These are phyloP conservation scores for Xylaria hypoxylon DNA, from an alignment of 2,329 filamentous ascomycete genomes.

Conservation along the genomic window DNA sequence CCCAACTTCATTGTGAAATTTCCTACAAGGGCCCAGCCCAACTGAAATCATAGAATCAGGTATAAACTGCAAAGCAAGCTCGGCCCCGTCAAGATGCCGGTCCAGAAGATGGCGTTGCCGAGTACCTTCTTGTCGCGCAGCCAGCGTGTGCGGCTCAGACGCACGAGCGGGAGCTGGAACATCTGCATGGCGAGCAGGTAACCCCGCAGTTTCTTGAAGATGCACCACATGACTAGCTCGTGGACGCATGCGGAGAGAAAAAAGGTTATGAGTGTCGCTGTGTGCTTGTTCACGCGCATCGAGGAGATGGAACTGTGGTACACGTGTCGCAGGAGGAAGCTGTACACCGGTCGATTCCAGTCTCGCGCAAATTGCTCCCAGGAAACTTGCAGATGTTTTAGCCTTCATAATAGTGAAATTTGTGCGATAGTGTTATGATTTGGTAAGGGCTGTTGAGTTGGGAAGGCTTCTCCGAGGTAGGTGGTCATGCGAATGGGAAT, in stretches of 20 bases:
- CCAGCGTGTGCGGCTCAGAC: conserved; percentile 73
- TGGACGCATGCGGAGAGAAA: conserved; percentile 77
- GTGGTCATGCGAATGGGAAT: not conserved
- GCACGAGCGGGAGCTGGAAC: conserved; percentile 77
- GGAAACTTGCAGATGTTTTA: conserved; percentile 55
- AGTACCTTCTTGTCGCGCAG: conserved; percentile 71
- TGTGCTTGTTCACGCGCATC: conserved; percentile 75
- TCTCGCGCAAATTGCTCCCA: conserved; percentile 84
- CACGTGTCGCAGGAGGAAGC: conserved; percentile 81
- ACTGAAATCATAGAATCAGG: conserved; percentile 62
- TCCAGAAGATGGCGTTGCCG: conserved; percentile 82
- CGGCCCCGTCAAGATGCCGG: conserved; percentile 81
- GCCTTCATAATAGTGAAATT: no score
- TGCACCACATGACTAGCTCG: conserved; percentile 82
- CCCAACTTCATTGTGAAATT: no score
- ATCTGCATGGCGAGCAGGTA: conserved; percentile 81
- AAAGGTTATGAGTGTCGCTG: conserved; percentile 81
- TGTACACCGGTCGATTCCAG: conserved; percentile 84
- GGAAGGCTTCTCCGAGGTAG: not conserved
- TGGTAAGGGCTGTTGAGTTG: not conserved
- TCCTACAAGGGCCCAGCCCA: no score
- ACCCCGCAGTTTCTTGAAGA: conserved; percentile 81
- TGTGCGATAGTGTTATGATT: not conserved
- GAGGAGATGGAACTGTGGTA: conserved; percentile 82
- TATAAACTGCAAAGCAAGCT: conserved; percentile 74